Base-by-base conservation (phyloP, 1,284 basidiomycete species). In the Tilletia caries region DNA sequence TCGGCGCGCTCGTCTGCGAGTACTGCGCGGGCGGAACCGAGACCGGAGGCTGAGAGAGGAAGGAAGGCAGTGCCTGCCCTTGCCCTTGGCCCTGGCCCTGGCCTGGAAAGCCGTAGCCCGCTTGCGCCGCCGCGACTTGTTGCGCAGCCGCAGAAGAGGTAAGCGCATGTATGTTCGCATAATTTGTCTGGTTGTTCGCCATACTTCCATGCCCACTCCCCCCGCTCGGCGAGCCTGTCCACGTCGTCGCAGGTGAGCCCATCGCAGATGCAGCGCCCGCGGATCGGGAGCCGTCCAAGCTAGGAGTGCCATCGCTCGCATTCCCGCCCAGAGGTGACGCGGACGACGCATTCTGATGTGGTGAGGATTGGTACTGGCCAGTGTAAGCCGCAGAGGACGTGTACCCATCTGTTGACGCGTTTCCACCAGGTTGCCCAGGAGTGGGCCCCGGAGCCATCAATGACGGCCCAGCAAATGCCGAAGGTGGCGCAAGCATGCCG, bases 401-500 rank as follows among this genome's bases (percentile, higher is more conserved):
- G 37, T 41, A 41, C 15, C 37, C 37, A 41, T 41, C 37, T 15
- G 15, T 41, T 15, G 37, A 2, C 37, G 1, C 37, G 2, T 41
- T 41, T 15, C 37, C 37, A 41, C 15, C 15, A 6, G 15, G 37
- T 41, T 6, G 37, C 71, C 69, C 10, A 70, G 70, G 13, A 68
- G 70, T 34, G 34, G 64, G 10, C 23, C 41, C 34, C 5, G 60
- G 13, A 4, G 67, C 37, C 54, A 41, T 41, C 37, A 41, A 10
- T 15, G 37, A 15, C 37, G 37, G 37, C 2, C 37, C 37, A 41
- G 29, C 62, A n/a, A 23, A 18, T 8, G 43, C 66, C 29, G 71
- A 67, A 12, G 78, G 78, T 29, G 78, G 78, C 18, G 77, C 78
- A 34, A 80, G 72, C 12, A 73, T 72, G 12, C 78, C 78, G 43